These are phyloP conservation scores for Carex arenaria DNA, from an alignment of 202 grass and related monocot genomes.

Conservation along the genomic window DNA sequence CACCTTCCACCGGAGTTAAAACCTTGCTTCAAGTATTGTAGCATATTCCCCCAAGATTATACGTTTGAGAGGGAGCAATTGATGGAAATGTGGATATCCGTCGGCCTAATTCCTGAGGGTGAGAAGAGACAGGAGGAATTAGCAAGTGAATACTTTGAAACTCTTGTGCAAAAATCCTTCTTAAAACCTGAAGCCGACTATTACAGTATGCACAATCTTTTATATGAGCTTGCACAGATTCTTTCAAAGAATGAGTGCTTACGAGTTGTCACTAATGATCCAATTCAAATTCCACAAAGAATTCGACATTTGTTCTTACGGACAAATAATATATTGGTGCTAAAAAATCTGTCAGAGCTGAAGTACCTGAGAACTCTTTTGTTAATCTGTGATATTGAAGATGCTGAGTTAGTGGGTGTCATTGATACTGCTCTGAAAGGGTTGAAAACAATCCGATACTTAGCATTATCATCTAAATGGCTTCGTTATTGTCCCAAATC, in stretches of 20 bases:
- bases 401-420: background rate
- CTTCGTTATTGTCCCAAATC: background rate
- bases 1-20: conserved; percentile 13
- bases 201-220: conserved; percentile 22
- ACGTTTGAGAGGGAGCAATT: conserved; percentile 21
- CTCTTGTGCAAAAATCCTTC: conserved; percentile 30
- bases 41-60: conserved; percentile 34
- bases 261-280: background rate
- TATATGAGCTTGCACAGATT: conserved; percentile 27
- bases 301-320: conserved; percentile 28
- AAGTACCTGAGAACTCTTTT: conserved; percentile 30
- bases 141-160: conserved; percentile 18
- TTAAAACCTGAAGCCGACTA: background rate
- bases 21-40: conserved; percentile 35
- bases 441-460: background rate
- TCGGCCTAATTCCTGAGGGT: conserved; percentile 19
- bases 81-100: conserved; percentile 34
- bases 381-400: background rate
- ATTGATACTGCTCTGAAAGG: background rate
- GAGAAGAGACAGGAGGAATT: conserved; percentile 24
- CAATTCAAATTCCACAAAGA: background rate
- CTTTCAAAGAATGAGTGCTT: conserved; percentile 27
- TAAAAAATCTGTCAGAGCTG: background rate
- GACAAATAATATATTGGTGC: background rate
- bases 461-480: background rate